Base-by-base conservation (phyloP, 2,329 filamentous ascomycete genomes). In the Mycosphaerella sp. region DNA sequence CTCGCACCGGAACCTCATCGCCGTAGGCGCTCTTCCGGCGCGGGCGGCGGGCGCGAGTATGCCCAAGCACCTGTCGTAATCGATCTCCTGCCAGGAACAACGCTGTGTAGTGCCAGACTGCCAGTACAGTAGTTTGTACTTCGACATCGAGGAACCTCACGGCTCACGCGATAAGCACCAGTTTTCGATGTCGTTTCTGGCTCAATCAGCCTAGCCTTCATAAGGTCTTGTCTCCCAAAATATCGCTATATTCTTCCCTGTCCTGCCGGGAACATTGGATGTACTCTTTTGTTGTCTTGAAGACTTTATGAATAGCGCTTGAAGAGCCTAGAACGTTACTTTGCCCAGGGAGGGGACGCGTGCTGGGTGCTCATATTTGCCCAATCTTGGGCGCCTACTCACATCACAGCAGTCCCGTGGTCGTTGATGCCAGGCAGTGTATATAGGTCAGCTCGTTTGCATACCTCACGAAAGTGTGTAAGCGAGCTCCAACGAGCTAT, bases 361-460 rank as follows among this genome's bases (percentile, higher is more conserved):
- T 45, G 39, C 6, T 54, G 47, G 34, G 51, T 54, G 11, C 54
- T 40, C 74, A 78, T 77, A 29, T 65, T 59, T 1, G 69, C 72
- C 8, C 78, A 43, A 0, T 69, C 74, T 55, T 73, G 72, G 5
- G 69, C 70, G 7, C 68, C 62, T 0, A 75, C 64, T 32, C 73
- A 73, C 17, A 78, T 72, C 21, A 75, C 62, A 34, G 44, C 23
- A 23, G 32, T 45, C 2, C 46, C 51, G 26, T 53, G 39, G 6
- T 60, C 59, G 44, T 60, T 62, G 49, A 56, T 60, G 2, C 57
- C 62, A 36, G 62, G 59, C 1, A 60, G 21, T 17, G 62, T 41
- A 41, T 49, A 60, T 29, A 57, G 58, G 10, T 34, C 31, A 3
- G 45, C 47, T 45, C 45, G 36, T 6, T 51, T 61, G 4, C 54